These are phyloP conservation scores for Cladosporium colombiae DNA, from an alignment of 2,329 filamentous ascomycete species.

Conservation along the genomic window DNA sequence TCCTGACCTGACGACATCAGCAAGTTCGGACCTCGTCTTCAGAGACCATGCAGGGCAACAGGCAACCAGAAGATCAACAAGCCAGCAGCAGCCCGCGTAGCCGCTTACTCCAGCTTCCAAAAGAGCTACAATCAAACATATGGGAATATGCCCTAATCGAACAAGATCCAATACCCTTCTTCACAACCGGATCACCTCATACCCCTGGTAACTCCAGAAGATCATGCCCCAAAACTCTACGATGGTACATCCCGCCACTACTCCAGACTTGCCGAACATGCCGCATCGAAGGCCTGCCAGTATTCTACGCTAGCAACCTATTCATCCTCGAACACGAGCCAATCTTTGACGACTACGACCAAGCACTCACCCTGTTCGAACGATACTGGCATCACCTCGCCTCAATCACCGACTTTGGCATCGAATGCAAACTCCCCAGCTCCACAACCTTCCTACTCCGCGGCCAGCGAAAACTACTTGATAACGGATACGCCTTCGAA, in stretches of 20 bases:
- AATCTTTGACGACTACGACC: neutral
- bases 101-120: constrained; percentile 21
- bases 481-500: neutral
- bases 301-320: constrained; percentile 11
- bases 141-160: constrained; percentile 29
- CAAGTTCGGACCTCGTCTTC: neutral
- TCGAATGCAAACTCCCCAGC: constrained; percentile 15
- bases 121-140: constrained; percentile 23
- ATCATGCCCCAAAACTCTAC: neutral
- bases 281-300: constrained; percentile 5
- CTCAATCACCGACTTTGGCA: neutral
- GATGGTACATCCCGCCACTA: constrained; percentile 8
- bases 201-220: neutral
- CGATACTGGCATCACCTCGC: neutral
- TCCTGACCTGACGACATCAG: neutral
- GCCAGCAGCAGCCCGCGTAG: neutral
- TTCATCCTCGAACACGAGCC: constrained; percentile 1
- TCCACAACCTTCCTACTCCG: neutral
- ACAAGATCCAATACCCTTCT: constrained; percentile 20
- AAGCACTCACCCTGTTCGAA: neutral
- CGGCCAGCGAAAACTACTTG: neutral
- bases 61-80: neutral
- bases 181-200: neutral
- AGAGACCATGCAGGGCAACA: neutral
- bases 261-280: constrained; percentile 6